Evolutionary conservation across 2,329 filamentous ascomycete species (phyloP), one percentile per base, ranked within the genome.

Genomic region (Monosporascus ibericus): DNA sequence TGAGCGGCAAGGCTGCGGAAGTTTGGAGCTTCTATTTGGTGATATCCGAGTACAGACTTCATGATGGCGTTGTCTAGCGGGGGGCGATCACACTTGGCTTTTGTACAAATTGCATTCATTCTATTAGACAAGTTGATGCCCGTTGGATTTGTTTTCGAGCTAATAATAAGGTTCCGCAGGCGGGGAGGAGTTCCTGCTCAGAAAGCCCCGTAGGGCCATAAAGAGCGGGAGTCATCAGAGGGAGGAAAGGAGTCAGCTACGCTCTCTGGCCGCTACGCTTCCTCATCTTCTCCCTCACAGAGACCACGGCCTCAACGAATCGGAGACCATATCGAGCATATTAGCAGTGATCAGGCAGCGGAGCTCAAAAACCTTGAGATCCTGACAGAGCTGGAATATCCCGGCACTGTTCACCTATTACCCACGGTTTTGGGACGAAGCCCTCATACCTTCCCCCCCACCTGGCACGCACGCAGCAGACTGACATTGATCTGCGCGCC

Each of bases 41-140:
- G 51, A 42, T 24, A 48, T 47, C 22, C 24, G 17, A 34, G 36
- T 42, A 14, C 55, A 48, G 48, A 11, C 56, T 54, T 53, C 61
- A 62, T 65, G 44, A 53, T 56, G 60, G 51, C 24, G 24, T 9
- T 46, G 20, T 46, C 14, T 27, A 25, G n/a, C n/a, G 25, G 14
- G 56, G 39, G 55, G 61, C 60, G 64, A 63, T 56, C 54, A 47
- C 49, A 60, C 54, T 58, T 48, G 55, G 63, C 56, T 65, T 65
- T 65, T 67, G 64, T 65, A 67, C 50, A 55, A 55, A 49, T 11
- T 25, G 24, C 24, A 25, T 25, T 25, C 6, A 25, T 25, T 25
- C 24, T 25, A 55, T 52, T 60, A 60, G 48, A 46, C 51, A 47
- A 44, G 51, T 46, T 30, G 42, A 46, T 2, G 30, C 30, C 30